Evolutionary conservation across 192 early-diverging fungal species (phyloP).

Genomic region (Coemansia guatemalensis): DNA sequence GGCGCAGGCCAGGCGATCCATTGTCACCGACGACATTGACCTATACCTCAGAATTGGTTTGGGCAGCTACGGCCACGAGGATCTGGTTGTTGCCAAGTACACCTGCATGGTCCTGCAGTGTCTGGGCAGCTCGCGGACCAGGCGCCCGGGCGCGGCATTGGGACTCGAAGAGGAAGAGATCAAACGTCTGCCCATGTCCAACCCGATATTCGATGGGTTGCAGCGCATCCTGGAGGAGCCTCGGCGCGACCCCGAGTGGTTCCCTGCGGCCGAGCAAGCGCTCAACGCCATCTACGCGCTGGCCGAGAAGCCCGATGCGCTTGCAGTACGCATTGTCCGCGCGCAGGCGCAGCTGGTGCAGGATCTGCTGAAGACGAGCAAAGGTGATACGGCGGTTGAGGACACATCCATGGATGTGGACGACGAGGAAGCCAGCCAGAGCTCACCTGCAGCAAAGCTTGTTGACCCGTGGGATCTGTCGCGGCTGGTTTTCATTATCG

Average conservation of each 20-base stretch:
- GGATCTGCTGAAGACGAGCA: constrained; percentile 27
- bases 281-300: constrained; percentile 90
- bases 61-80: constrained; percentile 75
- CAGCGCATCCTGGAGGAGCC: constrained; percentile 50
- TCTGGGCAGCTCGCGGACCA: constrained; percentile 50
- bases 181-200: constrained; percentile 57
- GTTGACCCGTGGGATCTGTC: constrained; percentile 73
- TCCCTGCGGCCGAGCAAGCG: constrained; percentile 89
- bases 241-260: constrained; percentile 63
- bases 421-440: constrained; percentile 31
- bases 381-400: constrained; percentile 8
- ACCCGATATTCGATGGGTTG: constrained; percentile 60
- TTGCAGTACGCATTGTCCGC: constrained; percentile 79
- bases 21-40: constrained; percentile 86
- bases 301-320: constrained; percentile 84
- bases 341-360: constrained; percentile 67
- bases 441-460: constrained; percentile 8
- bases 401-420: constrained; percentile 22
- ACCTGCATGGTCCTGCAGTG: constrained; percentile 93
- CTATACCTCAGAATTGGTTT: constrained; percentile 81
- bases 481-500: constrained; percentile 88
- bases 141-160: constrained; percentile 20
- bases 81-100: constrained; percentile 82
- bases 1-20: constrained; percentile 78
- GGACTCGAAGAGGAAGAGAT: constrained; percentile 30